phyloP scores from a whole-genome alignment of 306 rosid genomes.

The Lablab purpureus region DNA sequence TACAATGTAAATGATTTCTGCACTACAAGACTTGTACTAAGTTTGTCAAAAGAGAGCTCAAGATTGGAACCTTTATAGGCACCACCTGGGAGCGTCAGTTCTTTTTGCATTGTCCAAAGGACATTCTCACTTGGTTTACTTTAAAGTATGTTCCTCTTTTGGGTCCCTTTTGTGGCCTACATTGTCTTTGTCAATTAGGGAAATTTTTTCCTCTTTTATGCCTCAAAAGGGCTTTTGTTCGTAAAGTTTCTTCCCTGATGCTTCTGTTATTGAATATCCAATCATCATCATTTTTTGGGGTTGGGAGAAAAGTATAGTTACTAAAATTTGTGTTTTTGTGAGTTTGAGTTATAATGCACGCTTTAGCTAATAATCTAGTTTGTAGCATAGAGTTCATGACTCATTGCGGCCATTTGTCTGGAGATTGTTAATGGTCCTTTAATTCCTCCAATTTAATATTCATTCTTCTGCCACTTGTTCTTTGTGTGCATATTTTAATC shows the following conservation, averaged over 20 bases:
- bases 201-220: slow-evolving; percentile 58
- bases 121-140: slow-evolving; percentile 48
- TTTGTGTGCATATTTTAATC: slow-evolving; percentile 45
- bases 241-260: slow-evolving; percentile 48
- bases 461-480: slow-evolving; percentile 46
- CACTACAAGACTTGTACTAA: slow-evolving; percentile 26
- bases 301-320: slow-evolving; percentile 21
- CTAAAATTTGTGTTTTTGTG: slow-evolving; percentile 32
- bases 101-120: slow-evolving; percentile 53
- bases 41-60: slow-evolving; percentile 45
- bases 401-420: slow-evolving; percentile 72
- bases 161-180: slow-evolving; percentile 85
- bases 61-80: slow-evolving; percentile 71
- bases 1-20: slow-evolving; percentile 45
- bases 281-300: slow-evolving; percentile 57
- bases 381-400: slow-evolving; percentile 65
- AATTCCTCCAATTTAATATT: slow-evolving; percentile 48
- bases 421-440: slow-evolving; percentile 58
- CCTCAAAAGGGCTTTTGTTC: slow-evolving; percentile 53
- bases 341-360: slow-evolving; percentile 52
- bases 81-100: slow-evolving; percentile 50
- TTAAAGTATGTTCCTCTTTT: slow-evolving; percentile 57
- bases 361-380: slow-evolving; percentile 49
- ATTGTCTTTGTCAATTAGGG: slow-evolving; percentile 68
- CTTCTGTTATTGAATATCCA: slow-evolving; percentile 60